phyloP scores from a whole-genome alignment of 1,284 basidiomycete species.

The Ganoderma sinense region DNA sequence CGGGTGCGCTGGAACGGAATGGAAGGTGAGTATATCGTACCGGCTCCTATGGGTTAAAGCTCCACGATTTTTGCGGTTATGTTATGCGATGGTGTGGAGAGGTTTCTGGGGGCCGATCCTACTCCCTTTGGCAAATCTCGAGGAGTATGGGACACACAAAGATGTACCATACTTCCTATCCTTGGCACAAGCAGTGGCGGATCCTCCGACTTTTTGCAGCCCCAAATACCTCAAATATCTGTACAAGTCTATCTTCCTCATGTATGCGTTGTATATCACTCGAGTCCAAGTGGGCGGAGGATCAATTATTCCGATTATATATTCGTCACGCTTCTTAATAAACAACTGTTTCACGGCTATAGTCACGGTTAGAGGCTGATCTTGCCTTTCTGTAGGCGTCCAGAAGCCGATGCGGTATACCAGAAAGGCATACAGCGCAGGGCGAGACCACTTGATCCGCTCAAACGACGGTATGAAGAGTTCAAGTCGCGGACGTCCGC shows the following conservation, averaged over 20 bases:
- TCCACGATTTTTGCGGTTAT: not conserved
- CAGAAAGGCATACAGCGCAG: conserved; percentile 84
- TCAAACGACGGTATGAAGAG: conserved; percentile 86
- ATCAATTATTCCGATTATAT: not conserved
- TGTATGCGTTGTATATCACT: not conserved
- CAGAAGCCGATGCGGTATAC: conserved; percentile 87
- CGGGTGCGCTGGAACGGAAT: conserved; percentile 33
- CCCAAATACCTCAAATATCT: not conserved
- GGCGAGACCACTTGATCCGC: conserved; percentile 84
- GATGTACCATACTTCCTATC: not conserved
- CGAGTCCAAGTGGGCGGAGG: not conserved
- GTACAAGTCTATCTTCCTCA: not conserved
- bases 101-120: not conserved
- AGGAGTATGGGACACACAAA: not conserved
- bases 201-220: not conserved
- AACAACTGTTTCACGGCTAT: not conserved
- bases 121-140: not conserved
- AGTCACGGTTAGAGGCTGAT: not conserved
- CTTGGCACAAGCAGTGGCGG: not conserved
- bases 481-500: conserved; percentile 63
- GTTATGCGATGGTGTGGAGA: not conserved
- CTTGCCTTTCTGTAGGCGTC: conserved; percentile 19
- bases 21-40: conserved; percentile 34
- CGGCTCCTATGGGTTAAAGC: not conserved
- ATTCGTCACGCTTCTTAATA: not conserved